These are phyloP conservation scores for Pythium dissimile DNA, from an alignment of 352 stramenopile species.

Conservation along the genomic window DNA sequence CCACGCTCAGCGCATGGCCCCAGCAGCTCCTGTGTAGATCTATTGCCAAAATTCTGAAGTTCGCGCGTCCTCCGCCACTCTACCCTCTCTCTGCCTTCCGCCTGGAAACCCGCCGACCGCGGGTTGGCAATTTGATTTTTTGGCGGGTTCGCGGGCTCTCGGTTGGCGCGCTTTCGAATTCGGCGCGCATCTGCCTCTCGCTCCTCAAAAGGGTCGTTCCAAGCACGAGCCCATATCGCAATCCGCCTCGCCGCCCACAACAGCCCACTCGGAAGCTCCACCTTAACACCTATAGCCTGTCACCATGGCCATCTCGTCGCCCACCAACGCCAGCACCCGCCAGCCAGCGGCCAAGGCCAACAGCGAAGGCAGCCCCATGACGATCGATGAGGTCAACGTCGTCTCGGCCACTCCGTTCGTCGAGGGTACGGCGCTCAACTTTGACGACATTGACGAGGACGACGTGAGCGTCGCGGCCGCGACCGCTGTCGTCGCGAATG, in stretches of 20 bases:
- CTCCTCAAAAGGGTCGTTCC: neutral
- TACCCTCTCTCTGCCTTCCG: neutral
- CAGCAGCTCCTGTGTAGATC: neutral
- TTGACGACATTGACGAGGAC: slow-evolving; percentile 22
- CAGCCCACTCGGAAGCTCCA: neutral
- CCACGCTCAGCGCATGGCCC: slow-evolving; percentile 3
- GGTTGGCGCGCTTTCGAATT: slow-evolving; percentile 27
- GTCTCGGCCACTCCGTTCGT: neutral
- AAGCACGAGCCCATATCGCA: slow-evolving; percentile 9
- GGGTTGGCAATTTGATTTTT: too few relatives aligned
- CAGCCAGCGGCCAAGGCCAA: slow-evolving; percentile 6
- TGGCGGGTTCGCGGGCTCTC: slow-evolving; percentile 13
- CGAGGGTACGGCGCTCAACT: slow-evolving; percentile 17
- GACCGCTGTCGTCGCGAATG: neutral
- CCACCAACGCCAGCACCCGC: slow-evolving; percentile 5
- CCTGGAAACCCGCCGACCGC: too few relatives aligned
- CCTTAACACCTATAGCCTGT: neutral
- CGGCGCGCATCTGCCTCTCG: slow-evolving; percentile 8
- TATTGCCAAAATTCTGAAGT: neutral
- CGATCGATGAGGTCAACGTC: slow-evolving; percentile 9
- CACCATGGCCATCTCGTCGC: slow-evolving; percentile 10
- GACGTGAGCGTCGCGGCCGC: neutral
- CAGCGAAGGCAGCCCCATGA: slow-evolving; percentile 20
- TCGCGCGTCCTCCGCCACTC: neutral
- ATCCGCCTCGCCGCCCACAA: slow-evolving; percentile 5